phyloP scores from a whole-genome alignment of 805 yeast genomes.

The Suhomyces tanzawaensis region DNA sequence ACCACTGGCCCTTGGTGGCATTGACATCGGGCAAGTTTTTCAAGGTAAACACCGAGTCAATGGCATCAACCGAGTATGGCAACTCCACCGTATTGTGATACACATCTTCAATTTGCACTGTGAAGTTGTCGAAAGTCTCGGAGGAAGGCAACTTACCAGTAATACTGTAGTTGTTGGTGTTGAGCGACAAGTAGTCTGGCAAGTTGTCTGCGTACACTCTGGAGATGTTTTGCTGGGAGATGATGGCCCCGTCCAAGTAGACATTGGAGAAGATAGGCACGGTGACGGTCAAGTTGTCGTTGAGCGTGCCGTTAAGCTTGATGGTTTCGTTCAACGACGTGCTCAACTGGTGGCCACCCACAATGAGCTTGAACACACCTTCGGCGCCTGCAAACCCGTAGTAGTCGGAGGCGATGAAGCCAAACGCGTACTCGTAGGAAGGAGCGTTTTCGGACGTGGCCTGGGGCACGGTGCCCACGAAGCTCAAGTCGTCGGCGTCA shows the following conservation, averaged over 20 bases:
- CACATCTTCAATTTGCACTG: slow-evolving; percentile 55
- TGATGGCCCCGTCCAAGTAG: slow-evolving; percentile 56
- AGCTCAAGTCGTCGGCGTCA: slow-evolving; percentile 58
- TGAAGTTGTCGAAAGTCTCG: slow-evolving; percentile 44
- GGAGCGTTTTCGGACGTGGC: slow-evolving; percentile 89
- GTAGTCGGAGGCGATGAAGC: slow-evolving; percentile 77
- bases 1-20: slow-evolving; percentile 64
- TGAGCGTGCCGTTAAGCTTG: slow-evolving; percentile 65
- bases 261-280: slow-evolving; percentile 65
- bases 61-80: slow-evolving; percentile 55
- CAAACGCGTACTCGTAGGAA: slow-evolving; percentile 64
- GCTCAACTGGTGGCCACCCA: slow-evolving; percentile 86
- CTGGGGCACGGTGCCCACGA: slow-evolving; percentile 85
- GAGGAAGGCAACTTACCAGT: slow-evolving; percentile 56
- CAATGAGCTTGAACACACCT: slow-evolving; percentile 65
- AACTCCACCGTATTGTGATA: slow-evolving; percentile 60
- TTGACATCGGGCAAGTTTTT: slow-evolving; percentile 53
- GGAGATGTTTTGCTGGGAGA: slow-evolving; percentile 54
- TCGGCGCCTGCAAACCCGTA: slow-evolving; percentile 69
- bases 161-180: slow-evolving; percentile 39
- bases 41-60: slow-evolving; percentile 56
- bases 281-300: slow-evolving; percentile 48
- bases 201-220: slow-evolving; percentile 46
- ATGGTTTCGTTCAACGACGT: slow-evolving; percentile 58
- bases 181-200: slow-evolving; percentile 59